Evolutionary conservation across 768 basidiomycete species (phyloP), one percentile per base, ranked within the genome.

Genomic region (Auricularia auricula-judae): DNA sequence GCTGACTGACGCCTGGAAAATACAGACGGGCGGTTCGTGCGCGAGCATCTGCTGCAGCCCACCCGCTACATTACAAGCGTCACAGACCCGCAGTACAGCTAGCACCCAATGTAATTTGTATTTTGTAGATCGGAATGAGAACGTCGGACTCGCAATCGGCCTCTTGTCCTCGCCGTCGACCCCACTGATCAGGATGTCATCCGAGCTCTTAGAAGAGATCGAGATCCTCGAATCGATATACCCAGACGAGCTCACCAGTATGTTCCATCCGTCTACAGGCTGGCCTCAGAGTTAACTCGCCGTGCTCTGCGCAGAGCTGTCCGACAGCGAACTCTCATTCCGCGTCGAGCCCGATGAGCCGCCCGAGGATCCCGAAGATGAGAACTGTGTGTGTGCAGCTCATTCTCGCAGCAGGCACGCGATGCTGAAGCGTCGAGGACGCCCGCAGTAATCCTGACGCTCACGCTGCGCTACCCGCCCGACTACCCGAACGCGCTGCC

Each of bases 221-320:
- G 93, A 98, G 86, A 93, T 97, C 34, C 82, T 98, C 69, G 93
- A 96, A 77, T 88, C 93, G 2, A 98, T 98, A 74, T 98, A 96
- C 74, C 93, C 96, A 3, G 88, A 91, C 68, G 96, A 98, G 75
- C 79, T 97, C 65, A 83, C 88, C 71, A 89, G 95, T 97, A 78
- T 72, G 93, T 89, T 68, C 69, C 70, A 68, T 70, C 23, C 7
- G 18, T 58, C n/a, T 35, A 4, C 72, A 71, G 67, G 62, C 68
- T 71, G 72, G 66, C 64, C 64, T 64, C 71, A 71, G 68, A 74
- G 83, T 86, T 76, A 85, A 77, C 73, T 76, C 75, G 60, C 23
- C 56, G 8, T 3, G 23, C n/a, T 54, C 53, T n/a, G 7, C 65
- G 70, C 89, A 98, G 96, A 89, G 81, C 72, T 89, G 72, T 92